Evolutionary conservation across 2,329 filamentous ascomycete genomes (phyloP).

Genomic region (Raffaelea albimanens): DNA sequence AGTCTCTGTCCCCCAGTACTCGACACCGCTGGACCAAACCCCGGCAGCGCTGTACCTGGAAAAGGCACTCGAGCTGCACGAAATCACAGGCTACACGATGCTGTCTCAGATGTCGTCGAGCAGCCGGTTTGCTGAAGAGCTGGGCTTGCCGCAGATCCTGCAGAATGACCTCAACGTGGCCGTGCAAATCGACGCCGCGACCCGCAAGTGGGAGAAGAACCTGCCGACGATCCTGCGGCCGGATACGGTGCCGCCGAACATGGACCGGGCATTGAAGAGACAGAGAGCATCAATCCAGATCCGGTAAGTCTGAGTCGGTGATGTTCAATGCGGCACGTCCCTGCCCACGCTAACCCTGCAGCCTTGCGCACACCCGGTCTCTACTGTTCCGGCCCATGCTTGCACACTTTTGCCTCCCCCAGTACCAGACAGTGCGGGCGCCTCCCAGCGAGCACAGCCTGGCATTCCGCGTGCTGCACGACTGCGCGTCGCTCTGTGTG

Average conservation of each 20-base stretch:
- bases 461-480: conserved; percentile 21
- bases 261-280: too few relatives aligned
- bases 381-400: too few relatives aligned
- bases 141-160: conserved; percentile 7
- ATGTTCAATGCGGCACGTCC: too few relatives aligned
- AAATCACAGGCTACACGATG: conserved; percentile 24
- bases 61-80: conserved; percentile 26
- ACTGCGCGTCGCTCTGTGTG: conserved; percentile 25
- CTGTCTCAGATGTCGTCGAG: conserved; percentile 18
- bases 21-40: conserved; percentile 4
- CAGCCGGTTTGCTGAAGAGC: conserved; percentile 1
- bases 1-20: conserved; percentile 16
- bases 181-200: conserved; percentile 21
- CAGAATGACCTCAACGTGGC: conserved; percentile 21
- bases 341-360: too few relatives aligned
- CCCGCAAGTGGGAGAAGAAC: conserved; percentile 22
- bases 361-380: too few relatives aligned
- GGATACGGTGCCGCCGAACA: too few relatives aligned
- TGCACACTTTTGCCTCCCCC: too few relatives aligned
- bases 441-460: conserved; percentile 21
- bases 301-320: too few relatives aligned
- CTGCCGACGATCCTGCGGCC: conserved; percentile 22
- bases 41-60: conserved; percentile 25
- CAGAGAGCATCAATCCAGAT: too few relatives aligned
- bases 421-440: too few relatives aligned